Evolutionary conservation across 805 yeast genomes (phyloP).

Genomic region (Ogataea dorogensis): DNA sequence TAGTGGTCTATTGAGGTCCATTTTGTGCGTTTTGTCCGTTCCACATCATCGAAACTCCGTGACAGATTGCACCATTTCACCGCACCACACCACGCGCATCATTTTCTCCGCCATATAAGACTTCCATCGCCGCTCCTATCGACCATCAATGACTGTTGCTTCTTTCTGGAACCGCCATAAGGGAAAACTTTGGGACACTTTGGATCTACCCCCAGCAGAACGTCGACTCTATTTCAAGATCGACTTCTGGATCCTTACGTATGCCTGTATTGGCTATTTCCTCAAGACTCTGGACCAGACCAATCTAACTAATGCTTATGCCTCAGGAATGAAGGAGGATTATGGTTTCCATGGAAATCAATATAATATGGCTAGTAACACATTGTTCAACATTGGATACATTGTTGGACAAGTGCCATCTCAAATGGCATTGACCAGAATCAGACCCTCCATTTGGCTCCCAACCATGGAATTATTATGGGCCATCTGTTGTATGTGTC

Average conservation of each 20-base stretch:
- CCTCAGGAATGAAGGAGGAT: conserved; percentile 60
- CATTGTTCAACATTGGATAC: conserved; percentile 41
- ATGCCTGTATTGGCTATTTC: conserved; percentile 23
- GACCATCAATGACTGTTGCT: neutral
- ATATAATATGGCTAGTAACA: conserved; percentile 14
- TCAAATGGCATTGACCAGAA: conserved; percentile 41
- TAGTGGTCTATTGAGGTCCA: too few species aligned
- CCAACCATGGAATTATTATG: conserved; percentile 55
- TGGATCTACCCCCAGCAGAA: conserved; percentile 41
- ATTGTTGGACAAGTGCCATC: conserved; percentile 59
- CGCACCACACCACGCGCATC: too few species aligned
- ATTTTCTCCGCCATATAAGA: neutral
- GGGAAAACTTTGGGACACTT: conserved; percentile 20
- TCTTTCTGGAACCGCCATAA: conserved; percentile 17
- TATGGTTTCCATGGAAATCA: conserved; percentile 16
- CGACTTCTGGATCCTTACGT: conserved; percentile 25
- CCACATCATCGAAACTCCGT: conserved; percentile 1
- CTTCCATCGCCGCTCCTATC: neutral
- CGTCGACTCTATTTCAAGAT: conserved; percentile 37
- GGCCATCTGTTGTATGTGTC: conserved; percentile 54
- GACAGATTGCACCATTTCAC: too few species aligned
- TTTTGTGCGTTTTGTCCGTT: neutral
- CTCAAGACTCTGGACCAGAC: conserved; percentile 55
- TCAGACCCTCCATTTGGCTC: conserved; percentile 49
- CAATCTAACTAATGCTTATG: conserved; percentile 56